These are phyloP conservation scores for Leptosphaerulina australis DNA, from an alignment of 2,329 filamentous ascomycete genomes.

Conservation along the genomic window DNA sequence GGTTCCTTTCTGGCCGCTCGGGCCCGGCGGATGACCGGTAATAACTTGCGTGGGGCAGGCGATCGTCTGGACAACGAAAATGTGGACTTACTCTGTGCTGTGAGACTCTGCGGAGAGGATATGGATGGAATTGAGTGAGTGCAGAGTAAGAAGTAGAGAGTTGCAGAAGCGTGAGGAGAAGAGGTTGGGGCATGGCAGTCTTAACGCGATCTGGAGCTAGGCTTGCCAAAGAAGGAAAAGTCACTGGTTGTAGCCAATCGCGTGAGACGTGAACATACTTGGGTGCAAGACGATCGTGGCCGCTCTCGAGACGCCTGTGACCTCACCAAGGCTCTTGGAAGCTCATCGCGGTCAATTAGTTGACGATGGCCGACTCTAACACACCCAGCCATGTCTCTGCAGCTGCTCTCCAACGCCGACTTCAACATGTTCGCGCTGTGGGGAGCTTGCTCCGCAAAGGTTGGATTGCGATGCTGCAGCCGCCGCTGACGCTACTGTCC, in stretches of 20 bases:
- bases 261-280: conserved; percentile 2
- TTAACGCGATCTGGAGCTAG: conserved; percentile 14
- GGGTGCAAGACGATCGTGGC: conserved; percentile 19
- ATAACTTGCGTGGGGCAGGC: conserved; percentile 29
- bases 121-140: conserved; percentile 12
- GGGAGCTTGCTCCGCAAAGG: conserved; percentile 18
- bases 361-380: background rate
- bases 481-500: conserved; percentile 21
- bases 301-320: conserved; percentile 20
- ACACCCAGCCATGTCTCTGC: background rate
- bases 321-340: conserved; percentile 14
- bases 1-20: conserved; percentile 33
- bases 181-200: conserved; percentile 20
- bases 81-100: conserved; percentile 38
- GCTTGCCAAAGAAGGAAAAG: conserved; percentile 11
- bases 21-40: conserved; percentile 40
- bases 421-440: conserved; percentile 8
- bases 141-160: conserved; percentile 20
- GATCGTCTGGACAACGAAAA: conserved; percentile 30
- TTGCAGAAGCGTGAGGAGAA: conserved; percentile 16
- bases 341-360: background rate
- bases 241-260: conserved; percentile 12
- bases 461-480: conserved; percentile 18
- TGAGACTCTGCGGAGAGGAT: conserved; percentile 21
- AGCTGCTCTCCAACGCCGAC: background rate